These are phyloP conservation scores for Leucaena leucocephala DNA, from an alignment of 306 rosid species.

Conservation along the genomic window DNA sequence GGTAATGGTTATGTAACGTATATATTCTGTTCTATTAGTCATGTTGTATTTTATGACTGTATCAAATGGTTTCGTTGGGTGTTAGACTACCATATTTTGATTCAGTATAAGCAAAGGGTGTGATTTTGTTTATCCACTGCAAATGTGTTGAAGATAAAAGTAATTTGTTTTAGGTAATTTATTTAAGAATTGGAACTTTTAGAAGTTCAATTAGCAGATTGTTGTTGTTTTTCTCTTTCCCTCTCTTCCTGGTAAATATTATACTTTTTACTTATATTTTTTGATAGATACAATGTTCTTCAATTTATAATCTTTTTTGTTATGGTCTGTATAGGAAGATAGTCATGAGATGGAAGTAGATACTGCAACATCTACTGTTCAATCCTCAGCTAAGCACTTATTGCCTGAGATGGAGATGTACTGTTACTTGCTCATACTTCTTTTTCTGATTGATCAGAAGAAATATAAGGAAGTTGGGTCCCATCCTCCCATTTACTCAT, in stretches of 20 bases:
- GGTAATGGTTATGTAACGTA: background rate
- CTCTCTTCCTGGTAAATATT: background rate
- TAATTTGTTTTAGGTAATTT: background rate
- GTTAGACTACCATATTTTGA: background rate
- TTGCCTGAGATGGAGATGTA: conserved; percentile 91
- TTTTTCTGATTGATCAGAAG: conserved; percentile 93
- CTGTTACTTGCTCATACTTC: conserved; percentile 77
- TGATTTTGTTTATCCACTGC: background rate
- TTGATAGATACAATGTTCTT: background rate
- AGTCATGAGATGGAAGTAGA: conserved; percentile 93
- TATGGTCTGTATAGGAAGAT: conserved; percentile 57
- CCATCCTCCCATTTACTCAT: background rate
- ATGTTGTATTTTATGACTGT: background rate
- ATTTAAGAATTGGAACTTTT: background rate
- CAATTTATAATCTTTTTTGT: conserved; percentile 11
- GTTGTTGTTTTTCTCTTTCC: background rate
- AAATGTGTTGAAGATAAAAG: background rate
- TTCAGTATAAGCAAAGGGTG: background rate
- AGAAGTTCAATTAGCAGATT: conserved; percentile 5
- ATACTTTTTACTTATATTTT: conserved; percentile 12
- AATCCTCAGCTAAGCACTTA: conserved; percentile 58
- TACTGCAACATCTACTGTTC: conserved; percentile 70
- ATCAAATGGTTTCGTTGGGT: conserved; percentile 9
- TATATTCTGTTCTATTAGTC: background rate
- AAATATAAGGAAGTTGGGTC: conserved; percentile 71